Conservation (phyloP, 129 eudicot species). For the Heracleum sosnowskyi region DNA sequence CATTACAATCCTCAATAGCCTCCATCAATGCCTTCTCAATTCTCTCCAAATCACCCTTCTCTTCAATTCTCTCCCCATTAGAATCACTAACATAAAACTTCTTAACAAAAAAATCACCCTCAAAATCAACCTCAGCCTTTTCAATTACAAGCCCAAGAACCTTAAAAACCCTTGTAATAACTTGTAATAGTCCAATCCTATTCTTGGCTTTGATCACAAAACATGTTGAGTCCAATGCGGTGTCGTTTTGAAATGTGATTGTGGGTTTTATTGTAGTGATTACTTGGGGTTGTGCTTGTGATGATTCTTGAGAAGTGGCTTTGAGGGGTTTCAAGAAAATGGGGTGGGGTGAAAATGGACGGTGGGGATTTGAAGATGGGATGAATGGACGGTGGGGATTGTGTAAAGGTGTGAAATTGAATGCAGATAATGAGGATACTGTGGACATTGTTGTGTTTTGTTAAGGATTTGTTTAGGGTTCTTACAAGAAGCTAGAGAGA, state of each 20-base stretch:
- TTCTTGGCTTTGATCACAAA: slow-evolving; percentile 34
- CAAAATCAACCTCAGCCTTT: slow-evolving; percentile 25
- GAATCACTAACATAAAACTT: slow-evolving; percentile 33
- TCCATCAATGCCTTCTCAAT: slow-evolving; percentile 35
- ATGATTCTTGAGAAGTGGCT: slow-evolving; percentile 2
- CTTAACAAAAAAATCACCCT: slow-evolving; percentile 26
- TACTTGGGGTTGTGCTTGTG: neutral
- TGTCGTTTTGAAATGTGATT: slow-evolving; percentile 28
- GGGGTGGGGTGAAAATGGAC: slow-evolving; percentile 10
- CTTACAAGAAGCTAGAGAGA: neutral
- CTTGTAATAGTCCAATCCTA: slow-evolving; percentile 24
- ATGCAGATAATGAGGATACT: neutral
- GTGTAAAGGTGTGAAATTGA: neutral
- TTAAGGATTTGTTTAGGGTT: neutral
- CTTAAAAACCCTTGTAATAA: slow-evolving; percentile 42
- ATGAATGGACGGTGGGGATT: neutral
- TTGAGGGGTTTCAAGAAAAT: slow-evolving; percentile 3
- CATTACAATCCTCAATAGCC: slow-evolving; percentile 22
- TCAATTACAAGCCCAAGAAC: slow-evolving; percentile 33
- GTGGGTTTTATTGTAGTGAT: slow-evolving; percentile 1
- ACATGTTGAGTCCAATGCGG: slow-evolving; percentile 18
- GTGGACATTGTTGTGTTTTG: slow-evolving; percentile 11
- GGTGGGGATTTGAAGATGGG: slow-evolving; percentile 9
- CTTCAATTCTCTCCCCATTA: slow-evolving; percentile 30
- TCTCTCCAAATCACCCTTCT: slow-evolving; percentile 25